Evolutionary conservation across 768 basidiomycete genomes (phyloP).

Genomic region (Mycena metata): DNA sequence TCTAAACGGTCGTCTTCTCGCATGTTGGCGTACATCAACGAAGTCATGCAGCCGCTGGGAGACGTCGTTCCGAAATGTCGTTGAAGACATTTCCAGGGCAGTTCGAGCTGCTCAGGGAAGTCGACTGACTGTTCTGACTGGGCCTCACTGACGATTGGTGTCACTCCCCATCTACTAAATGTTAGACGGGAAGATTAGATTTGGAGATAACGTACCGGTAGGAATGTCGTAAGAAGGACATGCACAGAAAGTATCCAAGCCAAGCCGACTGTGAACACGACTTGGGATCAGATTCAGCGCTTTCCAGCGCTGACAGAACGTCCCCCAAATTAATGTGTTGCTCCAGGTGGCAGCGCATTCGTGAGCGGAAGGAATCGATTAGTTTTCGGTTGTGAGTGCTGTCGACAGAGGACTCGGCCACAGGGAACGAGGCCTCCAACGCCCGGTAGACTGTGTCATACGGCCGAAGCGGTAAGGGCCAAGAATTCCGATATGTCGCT

Average conservation of each 20-base stretch:
- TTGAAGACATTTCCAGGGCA: conserved; percentile 36
- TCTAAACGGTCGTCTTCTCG: conserved; percentile 34
- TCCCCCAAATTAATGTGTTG: conserved; percentile 28
- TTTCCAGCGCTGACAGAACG: conserved; percentile 35
- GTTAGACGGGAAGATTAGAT: not conserved
- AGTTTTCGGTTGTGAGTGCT: conserved; percentile 36
- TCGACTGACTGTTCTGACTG: conserved; percentile 39
- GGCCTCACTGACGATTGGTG: conserved; percentile 42
- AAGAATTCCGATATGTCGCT: conserved; percentile 38
- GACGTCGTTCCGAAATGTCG: conserved; percentile 39
- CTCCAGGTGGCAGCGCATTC: conserved; percentile 33
- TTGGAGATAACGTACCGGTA: conserved; percentile 36
- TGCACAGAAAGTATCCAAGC: conserved; percentile 37
- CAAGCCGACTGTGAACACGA: conserved; percentile 37
- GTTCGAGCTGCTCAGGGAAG: conserved; percentile 38
- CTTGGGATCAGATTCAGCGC: conserved; percentile 30
- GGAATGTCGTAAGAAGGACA: conserved; percentile 39
- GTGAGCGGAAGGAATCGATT: conserved; percentile 38
- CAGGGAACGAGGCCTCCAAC: conserved; percentile 38
- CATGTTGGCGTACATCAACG: conserved; percentile 39
- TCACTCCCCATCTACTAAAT: conserved; percentile 38
- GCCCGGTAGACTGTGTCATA: conserved; percentile 34
- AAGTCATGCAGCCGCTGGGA: conserved; percentile 40
- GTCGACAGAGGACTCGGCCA: conserved; percentile 38
- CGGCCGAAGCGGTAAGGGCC: conserved; percentile 32